Percentiles rank a stretch among this genome's conserved stretches.
Evolutionary conservation across 345 rosid species (phyloP).

Genomic region (Camelina laxa): DNA sequence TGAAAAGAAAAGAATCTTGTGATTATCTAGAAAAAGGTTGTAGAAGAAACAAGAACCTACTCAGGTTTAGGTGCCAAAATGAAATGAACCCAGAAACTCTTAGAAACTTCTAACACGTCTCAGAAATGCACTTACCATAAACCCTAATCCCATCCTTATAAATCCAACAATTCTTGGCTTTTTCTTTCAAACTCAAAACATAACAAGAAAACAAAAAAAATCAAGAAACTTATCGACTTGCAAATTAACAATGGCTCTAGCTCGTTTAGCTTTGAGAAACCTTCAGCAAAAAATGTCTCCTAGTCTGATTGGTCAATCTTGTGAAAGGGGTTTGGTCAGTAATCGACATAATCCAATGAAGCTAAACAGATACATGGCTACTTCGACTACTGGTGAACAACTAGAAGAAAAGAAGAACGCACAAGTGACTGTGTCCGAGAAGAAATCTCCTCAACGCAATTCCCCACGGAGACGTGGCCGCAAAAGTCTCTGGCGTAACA

Average conservation of each 20-base stretch:
- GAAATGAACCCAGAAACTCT: constrained; percentile 48
- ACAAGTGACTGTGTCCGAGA: constrained; percentile 55
- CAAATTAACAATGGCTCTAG: constrained; percentile 55
- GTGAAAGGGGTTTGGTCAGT: constrained; percentile 34
- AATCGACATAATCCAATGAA: constrained; percentile 37
- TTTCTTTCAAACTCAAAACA: not conserved
- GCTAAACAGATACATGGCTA: constrained; percentile 52
- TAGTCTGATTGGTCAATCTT: constrained; percentile 18
- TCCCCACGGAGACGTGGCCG: constrained; percentile 52
- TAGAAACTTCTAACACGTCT: constrained; percentile 54
- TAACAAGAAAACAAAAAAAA: not conserved
- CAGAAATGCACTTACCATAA: constrained; percentile 14
- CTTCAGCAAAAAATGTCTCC: constrained; percentile 50
- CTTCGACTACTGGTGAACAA: constrained; percentile 44
- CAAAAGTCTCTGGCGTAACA: constrained; percentile 61
- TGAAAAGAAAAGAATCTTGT: constrained; percentile 27
- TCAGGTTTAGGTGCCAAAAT: not conserved
- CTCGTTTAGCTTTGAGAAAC: constrained; percentile 66
- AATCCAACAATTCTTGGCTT: constrained; percentile 3
- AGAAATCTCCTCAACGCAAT: constrained; percentile 46
- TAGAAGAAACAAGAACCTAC: constrained; percentile 44
- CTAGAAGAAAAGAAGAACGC: constrained; percentile 44
- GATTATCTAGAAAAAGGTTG: constrained; percentile 31
- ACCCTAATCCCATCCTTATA: constrained; percentile 28
- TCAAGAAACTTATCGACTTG: not conserved